Evolutionary conservation across 176 grass and related monocot genomes (phyloP).

Genomic region (Otatea glauca): DNA sequence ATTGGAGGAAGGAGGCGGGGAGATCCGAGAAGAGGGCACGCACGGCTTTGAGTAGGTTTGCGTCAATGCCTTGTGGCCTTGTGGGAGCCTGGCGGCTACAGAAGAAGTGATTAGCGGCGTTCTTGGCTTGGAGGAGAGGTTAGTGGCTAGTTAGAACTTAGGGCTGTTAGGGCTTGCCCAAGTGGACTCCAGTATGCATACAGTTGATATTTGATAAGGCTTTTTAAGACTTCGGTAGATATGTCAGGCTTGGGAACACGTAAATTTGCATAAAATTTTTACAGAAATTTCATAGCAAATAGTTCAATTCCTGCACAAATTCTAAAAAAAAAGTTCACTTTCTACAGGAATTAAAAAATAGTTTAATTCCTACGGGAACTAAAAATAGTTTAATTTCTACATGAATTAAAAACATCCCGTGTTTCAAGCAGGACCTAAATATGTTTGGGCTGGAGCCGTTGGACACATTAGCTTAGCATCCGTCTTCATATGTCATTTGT

Average conservation of each 20-base stretch:
- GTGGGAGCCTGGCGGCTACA: not conserved
- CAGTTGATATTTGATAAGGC: too few species aligned
- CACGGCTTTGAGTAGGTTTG: not conserved
- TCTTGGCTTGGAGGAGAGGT: slow-evolving; percentile 30
- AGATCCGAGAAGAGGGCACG: slow-evolving; percentile 24
- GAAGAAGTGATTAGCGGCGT: not conserved
- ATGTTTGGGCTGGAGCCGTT: not conserved
- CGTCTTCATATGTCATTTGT: not conserved
- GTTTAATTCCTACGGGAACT: too few species aligned
- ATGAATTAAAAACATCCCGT: too few species aligned
- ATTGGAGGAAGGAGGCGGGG: slow-evolving; percentile 11
- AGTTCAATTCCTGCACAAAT: too few species aligned
- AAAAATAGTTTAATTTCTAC: too few species aligned
- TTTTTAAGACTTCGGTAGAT: not conserved
- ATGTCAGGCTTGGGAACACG: not conserved
- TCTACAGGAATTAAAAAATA: too few species aligned
- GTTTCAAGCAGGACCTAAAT: not conserved
- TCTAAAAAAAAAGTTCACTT: too few species aligned
- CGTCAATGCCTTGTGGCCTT: not conserved
- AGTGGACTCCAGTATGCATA: not conserved
- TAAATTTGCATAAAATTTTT: too few species aligned
- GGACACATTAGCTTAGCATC: not conserved
- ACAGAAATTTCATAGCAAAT: too few species aligned
- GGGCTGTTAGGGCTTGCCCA: slow-evolving; percentile 3
- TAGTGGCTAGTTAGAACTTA: too few species aligned